Percentiles rank a stretch among this genome's conserved stretches.
Evolutionary conservation across 257 asterid genomes (phyloP).

Genomic region (Agastache rugosa): DNA sequence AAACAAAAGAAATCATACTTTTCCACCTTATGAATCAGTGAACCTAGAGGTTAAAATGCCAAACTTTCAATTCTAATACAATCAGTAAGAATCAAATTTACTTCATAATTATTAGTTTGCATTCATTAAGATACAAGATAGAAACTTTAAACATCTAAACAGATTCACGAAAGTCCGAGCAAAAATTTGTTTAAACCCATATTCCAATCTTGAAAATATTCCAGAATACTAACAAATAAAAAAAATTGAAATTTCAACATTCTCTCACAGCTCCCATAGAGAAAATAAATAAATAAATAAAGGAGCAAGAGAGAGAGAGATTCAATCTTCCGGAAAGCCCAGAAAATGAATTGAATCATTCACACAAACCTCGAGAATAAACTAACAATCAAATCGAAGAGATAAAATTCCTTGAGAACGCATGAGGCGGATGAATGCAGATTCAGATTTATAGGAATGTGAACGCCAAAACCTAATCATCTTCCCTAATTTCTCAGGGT

Average conservation of each 20-base stretch:
- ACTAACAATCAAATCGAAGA: constrained; percentile 1
- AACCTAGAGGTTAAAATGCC: constrained; percentile 1
- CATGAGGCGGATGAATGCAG: background rate
- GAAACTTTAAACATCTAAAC: background rate
- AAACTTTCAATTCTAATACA: background rate
- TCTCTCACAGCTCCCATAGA: background rate
- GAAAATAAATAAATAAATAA: background rate
- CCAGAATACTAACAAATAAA: background rate
- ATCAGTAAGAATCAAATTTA: background rate
- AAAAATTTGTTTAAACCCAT: too few relatives aligned
- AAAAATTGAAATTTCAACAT: background rate
- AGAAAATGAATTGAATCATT: background rate
- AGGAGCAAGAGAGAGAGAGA: background rate
- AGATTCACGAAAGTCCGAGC: background rate
- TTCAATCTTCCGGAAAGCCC: background rate
- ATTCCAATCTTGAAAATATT: background rate
- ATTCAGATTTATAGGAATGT: constrained; percentile 17
- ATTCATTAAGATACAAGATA: constrained; percentile 19
- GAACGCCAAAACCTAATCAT: background rate
- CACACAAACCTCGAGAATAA: constrained; percentile 12
- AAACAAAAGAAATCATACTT: background rate
- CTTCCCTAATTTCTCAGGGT: background rate
- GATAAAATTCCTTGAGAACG: background rate
- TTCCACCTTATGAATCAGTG: background rate
- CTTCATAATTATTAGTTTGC: background rate